Percentiles rank a stretch among this genome's conserved stretches.
These are phyloP conservation scores for Penicillium sp. DNA, from an alignment of 2,329 filamentous ascomycete genomes.

Conservation along the genomic window DNA sequence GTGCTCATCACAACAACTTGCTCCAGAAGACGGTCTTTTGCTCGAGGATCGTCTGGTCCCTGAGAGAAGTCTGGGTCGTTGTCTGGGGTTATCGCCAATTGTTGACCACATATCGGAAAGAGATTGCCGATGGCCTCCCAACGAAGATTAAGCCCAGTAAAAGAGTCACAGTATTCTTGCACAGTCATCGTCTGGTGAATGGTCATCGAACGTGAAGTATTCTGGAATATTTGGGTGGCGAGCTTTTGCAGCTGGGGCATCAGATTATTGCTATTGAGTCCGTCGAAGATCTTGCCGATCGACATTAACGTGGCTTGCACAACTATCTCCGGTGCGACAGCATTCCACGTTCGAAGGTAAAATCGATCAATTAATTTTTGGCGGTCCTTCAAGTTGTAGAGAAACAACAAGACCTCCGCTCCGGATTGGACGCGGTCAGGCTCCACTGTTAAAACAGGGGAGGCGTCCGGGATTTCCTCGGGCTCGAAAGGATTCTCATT, in stretches of 20 bases:
- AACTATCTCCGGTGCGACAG: slow-evolving; percentile 29
- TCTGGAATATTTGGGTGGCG: slow-evolving; percentile 35
- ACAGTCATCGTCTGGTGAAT: slow-evolving; percentile 33
- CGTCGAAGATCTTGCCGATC: slow-evolving; percentile 30
- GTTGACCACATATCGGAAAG: slow-evolving; percentile 43
- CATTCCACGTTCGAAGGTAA: slow-evolving; percentile 28
- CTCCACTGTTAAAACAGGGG: slow-evolving; percentile 26
- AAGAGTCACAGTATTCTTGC: slow-evolving; percentile 35
- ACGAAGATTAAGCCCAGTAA: slow-evolving; percentile 38
- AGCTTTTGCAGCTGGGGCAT: slow-evolving; percentile 33
- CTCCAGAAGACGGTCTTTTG: slow-evolving; percentile 35
- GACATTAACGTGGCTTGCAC: slow-evolving; percentile 33
- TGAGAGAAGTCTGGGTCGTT: slow-evolving; percentile 35
- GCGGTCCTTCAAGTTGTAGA: slow-evolving; percentile 32
- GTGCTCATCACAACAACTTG: slow-evolving; percentile 40
- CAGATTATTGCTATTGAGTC: slow-evolving; percentile 27
- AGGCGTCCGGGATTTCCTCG: slow-evolving; percentile 26
- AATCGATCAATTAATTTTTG: slow-evolving; percentile 32
- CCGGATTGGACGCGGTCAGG: slow-evolving; percentile 35
- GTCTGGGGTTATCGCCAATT: slow-evolving; percentile 35
- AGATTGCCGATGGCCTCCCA: slow-evolving; percentile 50
- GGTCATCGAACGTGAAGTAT: slow-evolving; percentile 32
- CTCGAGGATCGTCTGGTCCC: slow-evolving; percentile 22
- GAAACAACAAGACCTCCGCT: slow-evolving; percentile 34
- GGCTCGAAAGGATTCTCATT: slow-evolving; percentile 38